Evolutionary conservation across 179 eudicot genomes (phyloP), one percentile per base, ranked within the genome.

Genomic region (Silene coronaria): DNA sequence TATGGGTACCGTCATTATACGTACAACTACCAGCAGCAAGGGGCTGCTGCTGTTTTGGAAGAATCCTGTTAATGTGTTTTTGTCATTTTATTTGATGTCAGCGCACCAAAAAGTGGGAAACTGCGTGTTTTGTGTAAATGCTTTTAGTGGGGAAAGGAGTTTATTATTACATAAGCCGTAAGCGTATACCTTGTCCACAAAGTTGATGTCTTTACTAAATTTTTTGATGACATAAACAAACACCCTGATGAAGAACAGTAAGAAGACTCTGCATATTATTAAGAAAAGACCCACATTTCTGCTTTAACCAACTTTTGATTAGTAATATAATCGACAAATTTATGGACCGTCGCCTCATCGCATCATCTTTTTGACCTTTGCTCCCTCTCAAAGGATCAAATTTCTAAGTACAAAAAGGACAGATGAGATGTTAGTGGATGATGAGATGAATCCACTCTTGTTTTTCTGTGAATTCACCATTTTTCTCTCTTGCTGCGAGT

Each of bases 31-130:
- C 23, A 16, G 19, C 23, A 45, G 28, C 38, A 38, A 59, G 69
- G 78, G 74, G 78, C 53, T 79, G 78, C 74, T 77, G 53, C 73
- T 61, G 72, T 55, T 76, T 70, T 75, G 76, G 80, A 70, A 77
- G 81, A 79, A 74, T 58, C 74, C 63, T 67, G 46, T 42, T 36
- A 30, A 55, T 9, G 4, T 22, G 22, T 72, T 74, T 74, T 71
- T 80, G 72, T 71, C 74, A 48, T 74, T 73, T 68, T 24, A 76
- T 72, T 23, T 81, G 80, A 81, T 61, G 83, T 81, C 75, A 77
- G 80, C 80, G 80, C 80, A 81, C 78, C 24, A 67, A 77, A 81
- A 81, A 81, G 83, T 81, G 80, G 83, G 80, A 73, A 76, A 73
- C 57, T 80, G 79, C 77, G 83, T 77, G 80, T 73, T 76, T 76